Percentiles rank a stretch among this genome's conserved stretches.
Conservation (phyloP, 768 basidiomycete species). For the Chiua virens region DNA sequence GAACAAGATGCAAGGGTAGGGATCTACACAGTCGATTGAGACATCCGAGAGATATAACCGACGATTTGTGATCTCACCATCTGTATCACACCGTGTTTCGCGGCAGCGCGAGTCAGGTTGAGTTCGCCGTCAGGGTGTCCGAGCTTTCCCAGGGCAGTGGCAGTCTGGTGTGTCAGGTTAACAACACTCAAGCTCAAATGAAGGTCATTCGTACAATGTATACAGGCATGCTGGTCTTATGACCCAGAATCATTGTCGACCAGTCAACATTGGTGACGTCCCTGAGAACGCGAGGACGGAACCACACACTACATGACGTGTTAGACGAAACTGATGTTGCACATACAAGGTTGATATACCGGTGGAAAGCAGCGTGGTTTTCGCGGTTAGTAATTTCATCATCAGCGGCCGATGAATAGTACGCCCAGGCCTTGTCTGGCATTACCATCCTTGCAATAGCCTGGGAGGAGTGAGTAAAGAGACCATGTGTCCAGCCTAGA, state of each 20-base stretch:
- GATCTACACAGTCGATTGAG: conserved; percentile 52
- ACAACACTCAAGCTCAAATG: neutral
- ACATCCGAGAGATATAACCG: neutral
- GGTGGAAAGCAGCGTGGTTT: conserved; percentile 89
- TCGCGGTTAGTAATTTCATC: conserved; percentile 91
- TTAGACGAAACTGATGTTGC: neutral
- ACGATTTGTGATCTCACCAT: conserved; percentile 45
- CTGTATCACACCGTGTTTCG: conserved; percentile 71
- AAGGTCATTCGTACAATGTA: conserved; percentile 59
- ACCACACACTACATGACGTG: conserved; percentile 66
- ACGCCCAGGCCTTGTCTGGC: conserved; percentile 90
- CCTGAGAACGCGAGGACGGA: conserved; percentile 82
- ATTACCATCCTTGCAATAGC: conserved; percentile 82
- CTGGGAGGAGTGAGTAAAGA: conserved; percentile 38
- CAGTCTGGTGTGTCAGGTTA: conserved; percentile 44
- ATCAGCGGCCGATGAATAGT: conserved; percentile 95
- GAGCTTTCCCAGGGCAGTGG: conserved; percentile 89
- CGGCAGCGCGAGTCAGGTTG: conserved; percentile 86
- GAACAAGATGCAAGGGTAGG: conserved; percentile 94
- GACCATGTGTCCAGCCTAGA: neutral
- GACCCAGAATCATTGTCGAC: conserved; percentile 80
- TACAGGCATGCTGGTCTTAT: conserved; percentile 70
- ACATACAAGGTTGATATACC: conserved; percentile 40
- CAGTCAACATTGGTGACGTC: conserved; percentile 87
- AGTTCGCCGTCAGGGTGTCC: conserved; percentile 96